Evolutionary conservation across 2,329 filamentous ascomycete species (phyloP), one percentile per base, ranked within the genome.

Genomic region (Chrysoporthe cubensis): DNA sequence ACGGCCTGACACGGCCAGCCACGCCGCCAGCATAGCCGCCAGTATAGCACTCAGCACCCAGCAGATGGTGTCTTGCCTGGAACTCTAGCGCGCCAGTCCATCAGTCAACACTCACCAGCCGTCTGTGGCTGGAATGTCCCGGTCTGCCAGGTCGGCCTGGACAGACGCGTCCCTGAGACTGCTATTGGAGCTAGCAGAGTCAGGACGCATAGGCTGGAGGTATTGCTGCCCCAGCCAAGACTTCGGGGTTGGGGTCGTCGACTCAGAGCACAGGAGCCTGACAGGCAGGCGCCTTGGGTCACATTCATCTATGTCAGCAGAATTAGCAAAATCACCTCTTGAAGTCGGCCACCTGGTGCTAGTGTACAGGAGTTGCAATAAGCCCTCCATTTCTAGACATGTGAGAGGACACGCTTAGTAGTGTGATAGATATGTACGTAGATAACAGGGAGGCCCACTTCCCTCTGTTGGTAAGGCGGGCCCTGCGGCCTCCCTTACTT

Each of bases 61-160:
- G 13, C 26, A 54, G 21, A 14, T 14, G 21, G 21, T 32, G 50
- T 54, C 37, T 9, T 56, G 66, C n/a, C 42, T 50, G 62, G 62
- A 50, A 61, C 59, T 57, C 65, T 66, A 66, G 59, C 40, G 64
- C 34, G 40, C 32, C 2, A 46, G 46, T 37, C 58, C 50, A 26
- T 54, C 50, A 32, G 14, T 34, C 13, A 46, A 40, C 50, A 42
- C 26, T 57, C 32, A 40, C 32, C 26, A 34, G 6, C 4, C 4
- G 26, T 54, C 26, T 54, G 11, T 54, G 50, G 50, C 50, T 54
- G 50, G 50, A 54, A 54, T 54, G 50, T 54, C 11, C 50, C 5
- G 21, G 50, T 14, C 50, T 14, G 26, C 32, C 32, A 21, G 32
- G 16, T 32, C 21, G 32, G 14, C 16, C 13, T 11, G 32, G 21